Evolutionary conservation across 164 flowering plant genomes (phyloP).

Genomic region (Berberis thunbergii): DNA sequence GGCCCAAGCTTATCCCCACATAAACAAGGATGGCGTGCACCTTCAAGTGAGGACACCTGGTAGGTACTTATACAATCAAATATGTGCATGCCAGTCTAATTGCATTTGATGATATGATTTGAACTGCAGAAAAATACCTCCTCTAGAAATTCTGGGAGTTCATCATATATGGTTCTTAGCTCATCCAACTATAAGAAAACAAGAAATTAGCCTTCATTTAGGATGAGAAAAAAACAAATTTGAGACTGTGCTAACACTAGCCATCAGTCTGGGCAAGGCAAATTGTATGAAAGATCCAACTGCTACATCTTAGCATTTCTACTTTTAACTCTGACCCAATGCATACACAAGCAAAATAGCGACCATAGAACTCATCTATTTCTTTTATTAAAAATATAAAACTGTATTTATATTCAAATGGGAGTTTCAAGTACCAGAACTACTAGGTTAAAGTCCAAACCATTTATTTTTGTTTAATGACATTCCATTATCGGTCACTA

Average conservation of each 20-base stretch:
- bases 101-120: constrained; percentile 3
- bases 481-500: too few species aligned
- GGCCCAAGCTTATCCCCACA: constrained; percentile 39
- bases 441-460: too few species aligned
- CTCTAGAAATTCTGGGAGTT: constrained; percentile 79
- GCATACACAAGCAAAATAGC: too few species aligned
- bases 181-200: constrained; percentile 66
- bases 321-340: too few species aligned
- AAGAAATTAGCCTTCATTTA: constrained; percentile 1
- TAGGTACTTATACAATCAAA: constrained; percentile 6
- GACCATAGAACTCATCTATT: too few species aligned
- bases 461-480: too few species aligned
- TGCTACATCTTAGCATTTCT: too few species aligned
- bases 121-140: constrained; percentile 36
- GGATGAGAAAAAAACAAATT: not conserved
- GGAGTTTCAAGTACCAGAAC: too few species aligned
- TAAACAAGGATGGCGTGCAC: constrained; percentile 50
- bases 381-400: too few species aligned
- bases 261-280: too few species aligned
- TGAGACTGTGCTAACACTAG: not conserved
- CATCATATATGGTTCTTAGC: constrained; percentile 81
- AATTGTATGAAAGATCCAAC: too few species aligned
- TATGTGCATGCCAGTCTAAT: not conserved
- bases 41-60: constrained; percentile 78
- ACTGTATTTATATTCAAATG: too few species aligned